These are phyloP conservation scores for Circinella minor DNA, from an alignment of 371 early-diverging fungal genomes.

Conservation along the genomic window DNA sequence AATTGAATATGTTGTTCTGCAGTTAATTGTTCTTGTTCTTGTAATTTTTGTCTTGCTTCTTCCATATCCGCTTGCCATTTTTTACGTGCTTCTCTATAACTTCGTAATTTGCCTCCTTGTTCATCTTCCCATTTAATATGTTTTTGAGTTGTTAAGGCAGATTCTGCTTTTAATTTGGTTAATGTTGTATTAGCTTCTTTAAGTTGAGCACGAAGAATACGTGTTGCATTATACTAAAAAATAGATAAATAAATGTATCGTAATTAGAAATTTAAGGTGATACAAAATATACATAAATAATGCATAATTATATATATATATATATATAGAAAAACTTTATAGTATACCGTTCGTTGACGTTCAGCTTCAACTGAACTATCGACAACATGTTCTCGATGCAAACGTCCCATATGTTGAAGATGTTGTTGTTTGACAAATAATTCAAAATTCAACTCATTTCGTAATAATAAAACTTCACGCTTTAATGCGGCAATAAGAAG, in stretches of 20 bases:
- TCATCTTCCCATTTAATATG: conserved; percentile 72
- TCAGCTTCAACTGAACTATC: conserved; percentile 71
- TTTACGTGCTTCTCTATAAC: conserved; percentile 61
- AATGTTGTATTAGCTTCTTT: conserved; percentile 54
- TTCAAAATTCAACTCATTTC: conserved; percentile 71
- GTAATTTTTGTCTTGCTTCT: conserved; percentile 46
- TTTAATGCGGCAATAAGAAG: conserved; percentile 52
- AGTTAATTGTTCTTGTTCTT: conserved; percentile 41
- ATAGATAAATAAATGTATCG: not conserved
- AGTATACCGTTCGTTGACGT: conserved; percentile 56
- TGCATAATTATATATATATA: too few species aligned
- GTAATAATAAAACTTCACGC: conserved; percentile 60
- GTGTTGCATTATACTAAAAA: conserved; percentile 58
- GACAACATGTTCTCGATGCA: conserved; percentile 66
- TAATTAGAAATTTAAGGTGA: too few species aligned
- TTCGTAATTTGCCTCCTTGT: conserved; percentile 58
- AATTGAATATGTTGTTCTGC: conserved; percentile 35
- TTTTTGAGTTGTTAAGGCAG: conserved; percentile 59
- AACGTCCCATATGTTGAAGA: conserved; percentile 67
- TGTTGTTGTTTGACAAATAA: conserved; percentile 71
- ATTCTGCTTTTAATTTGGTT: conserved; percentile 59
- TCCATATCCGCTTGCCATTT: conserved; percentile 59
- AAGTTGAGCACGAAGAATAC: conserved; percentile 59
- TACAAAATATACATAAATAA: too few species aligned
- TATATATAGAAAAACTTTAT: not conserved